These are phyloP conservation scores for Sporothrix luriei DNA, from an alignment of 2,329 filamentous ascomycete species.

Conservation along the genomic window DNA sequence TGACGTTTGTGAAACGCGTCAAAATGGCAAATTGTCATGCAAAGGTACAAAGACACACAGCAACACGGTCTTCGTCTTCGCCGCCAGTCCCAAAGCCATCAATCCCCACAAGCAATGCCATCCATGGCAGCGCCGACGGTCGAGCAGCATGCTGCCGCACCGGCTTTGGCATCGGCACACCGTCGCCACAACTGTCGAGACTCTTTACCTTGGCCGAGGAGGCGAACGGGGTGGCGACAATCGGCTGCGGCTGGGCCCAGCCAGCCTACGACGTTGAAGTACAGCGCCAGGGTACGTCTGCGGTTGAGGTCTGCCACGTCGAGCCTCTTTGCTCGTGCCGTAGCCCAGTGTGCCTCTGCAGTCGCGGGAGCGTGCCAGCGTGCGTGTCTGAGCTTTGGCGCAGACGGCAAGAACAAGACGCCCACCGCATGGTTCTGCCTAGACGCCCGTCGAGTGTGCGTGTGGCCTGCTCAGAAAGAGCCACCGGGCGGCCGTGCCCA, in stretches of 20 bases:
- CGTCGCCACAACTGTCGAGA: slow-evolving; percentile 37
- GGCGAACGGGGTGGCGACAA: not conserved
- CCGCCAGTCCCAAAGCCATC: not conserved
- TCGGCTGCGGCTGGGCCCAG: slow-evolving; percentile 34
- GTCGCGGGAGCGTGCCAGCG: slow-evolving; percentile 31
- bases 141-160: slow-evolving; percentile 37
- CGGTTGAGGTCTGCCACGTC: slow-evolving; percentile 26
- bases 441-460: slow-evolving; percentile 35
- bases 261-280: slow-evolving; percentile 35
- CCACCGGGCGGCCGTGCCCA: slow-evolving; percentile 33
- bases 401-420: not conserved
- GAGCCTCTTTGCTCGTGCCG: slow-evolving; percentile 42
- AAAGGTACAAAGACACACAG: not conserved
- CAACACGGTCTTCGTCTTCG: not conserved
- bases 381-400: slow-evolving; percentile 31
- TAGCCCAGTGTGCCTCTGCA: slow-evolving; percentile 41
- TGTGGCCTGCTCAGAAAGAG: slow-evolving; percentile 32
- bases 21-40: not conserved
- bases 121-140: slow-evolving; percentile 29
- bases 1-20: not conserved
- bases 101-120: slow-evolving; percentile 4
- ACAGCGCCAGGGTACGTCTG: not conserved
- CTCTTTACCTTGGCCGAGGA: slow-evolving; percentile 30
- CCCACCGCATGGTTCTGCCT: slow-evolving; percentile 35
- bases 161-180: slow-evolving; percentile 35